A percentile compares a stretch with the other conserved stretches of the same genome.
Conservation (phyloP, 2,329 filamentous ascomycete species). For the Cercospora sojina region DNA sequence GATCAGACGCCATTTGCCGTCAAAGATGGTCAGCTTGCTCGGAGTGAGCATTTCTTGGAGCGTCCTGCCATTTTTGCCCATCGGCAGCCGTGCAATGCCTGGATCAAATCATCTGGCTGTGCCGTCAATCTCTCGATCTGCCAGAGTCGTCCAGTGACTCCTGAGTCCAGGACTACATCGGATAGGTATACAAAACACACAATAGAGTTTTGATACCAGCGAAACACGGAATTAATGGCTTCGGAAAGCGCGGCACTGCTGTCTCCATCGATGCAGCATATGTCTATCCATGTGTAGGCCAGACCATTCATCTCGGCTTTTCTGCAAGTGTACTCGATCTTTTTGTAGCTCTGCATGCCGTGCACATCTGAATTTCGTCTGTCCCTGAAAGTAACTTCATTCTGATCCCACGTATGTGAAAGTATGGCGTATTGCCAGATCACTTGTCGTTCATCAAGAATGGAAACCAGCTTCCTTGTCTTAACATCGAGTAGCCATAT, state of each 20-base stretch:
- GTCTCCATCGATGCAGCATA: conserved; percentile 28
- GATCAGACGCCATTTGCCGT: neutral
- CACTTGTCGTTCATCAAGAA: conserved; percentile 8
- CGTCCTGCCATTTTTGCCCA: conserved; percentile 18
- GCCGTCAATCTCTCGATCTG: too few species aligned
- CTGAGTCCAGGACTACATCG: conserved; percentile 12
- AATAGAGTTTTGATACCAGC: conserved; percentile 24
- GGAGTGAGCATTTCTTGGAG: conserved; percentile 22
- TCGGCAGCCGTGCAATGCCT: neutral
- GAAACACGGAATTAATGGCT: conserved; percentile 24
- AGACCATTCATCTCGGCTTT: conserved; percentile 20
- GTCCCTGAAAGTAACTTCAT: conserved; percentile 17
- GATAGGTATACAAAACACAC: conserved; percentile 26
- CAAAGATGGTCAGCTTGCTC: neutral
- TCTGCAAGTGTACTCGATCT: conserved; percentile 14
- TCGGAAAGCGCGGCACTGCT: conserved; percentile 25
- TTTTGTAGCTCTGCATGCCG: conserved; percentile 15
- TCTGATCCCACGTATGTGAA: conserved; percentile 19
- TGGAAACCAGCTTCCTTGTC: conserved; percentile 3
- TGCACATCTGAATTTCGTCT: neutral
- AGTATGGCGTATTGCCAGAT: conserved; percentile 16
- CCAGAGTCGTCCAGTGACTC: too few species aligned
- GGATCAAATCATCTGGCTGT: too few species aligned
- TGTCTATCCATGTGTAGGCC: conserved; percentile 27
- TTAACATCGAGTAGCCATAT: conserved; percentile 16